A percentile compares a stretch with the other conserved stretches of the same genome.
Conservation (phyloP, 2,329 filamentous ascomycete genomes). For the Calonectria pseudoturangicola region DNA sequence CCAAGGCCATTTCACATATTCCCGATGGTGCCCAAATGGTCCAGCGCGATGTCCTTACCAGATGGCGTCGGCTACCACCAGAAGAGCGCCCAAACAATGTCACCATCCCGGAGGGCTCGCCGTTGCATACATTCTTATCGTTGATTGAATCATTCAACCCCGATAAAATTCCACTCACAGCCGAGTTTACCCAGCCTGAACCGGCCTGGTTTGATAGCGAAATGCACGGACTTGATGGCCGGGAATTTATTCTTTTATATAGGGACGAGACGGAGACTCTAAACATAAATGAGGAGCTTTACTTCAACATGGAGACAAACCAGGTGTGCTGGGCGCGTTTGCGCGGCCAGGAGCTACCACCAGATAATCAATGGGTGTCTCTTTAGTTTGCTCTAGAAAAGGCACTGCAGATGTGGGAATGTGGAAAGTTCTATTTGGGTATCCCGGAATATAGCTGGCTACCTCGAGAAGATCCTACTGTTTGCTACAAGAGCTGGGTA, state of each 20-base stretch:
- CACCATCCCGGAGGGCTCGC: neutral
- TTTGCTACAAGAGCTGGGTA: neutral
- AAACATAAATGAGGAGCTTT: neutral
- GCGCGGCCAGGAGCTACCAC: neutral
- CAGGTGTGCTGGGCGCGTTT: neutral
- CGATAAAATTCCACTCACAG: neutral
- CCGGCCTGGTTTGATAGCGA: neutral
- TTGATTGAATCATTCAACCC: neutral
- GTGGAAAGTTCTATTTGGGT: constrained; percentile 1
- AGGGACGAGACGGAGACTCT: neutral
- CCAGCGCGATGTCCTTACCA: neutral
- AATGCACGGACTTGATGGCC: neutral
- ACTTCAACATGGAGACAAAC: neutral
- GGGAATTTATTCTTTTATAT: constrained; percentile 8
- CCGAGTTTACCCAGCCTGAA: neutral
- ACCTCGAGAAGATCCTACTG: neutral
- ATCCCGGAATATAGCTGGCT: neutral
- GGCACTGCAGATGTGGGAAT: constrained; percentile 5
- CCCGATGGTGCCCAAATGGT: neutral
- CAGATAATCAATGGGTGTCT: neutral
- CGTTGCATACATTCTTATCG: neutral
- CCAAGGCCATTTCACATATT: neutral
- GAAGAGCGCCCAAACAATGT: neutral
- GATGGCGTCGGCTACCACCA: neutral
- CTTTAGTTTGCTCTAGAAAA: neutral